These are phyloP conservation scores for Leccinum incarnatum DNA, from an alignment of 768 basidiomycete genomes.

Conservation along the genomic window DNA sequence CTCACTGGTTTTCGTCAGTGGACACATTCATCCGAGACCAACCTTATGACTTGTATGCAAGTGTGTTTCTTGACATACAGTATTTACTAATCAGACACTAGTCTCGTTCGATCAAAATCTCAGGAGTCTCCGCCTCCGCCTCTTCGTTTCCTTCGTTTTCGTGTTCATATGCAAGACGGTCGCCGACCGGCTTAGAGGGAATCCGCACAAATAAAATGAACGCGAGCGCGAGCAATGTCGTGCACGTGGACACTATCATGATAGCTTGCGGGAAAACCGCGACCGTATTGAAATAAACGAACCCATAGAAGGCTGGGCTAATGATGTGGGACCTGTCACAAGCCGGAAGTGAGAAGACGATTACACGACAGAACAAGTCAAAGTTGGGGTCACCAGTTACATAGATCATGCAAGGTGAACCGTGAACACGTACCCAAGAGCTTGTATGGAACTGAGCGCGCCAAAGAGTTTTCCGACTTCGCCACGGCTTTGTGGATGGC, in stretches of 20 bases:
- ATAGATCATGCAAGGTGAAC: too few species aligned
- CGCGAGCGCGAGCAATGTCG: constrained; percentile 40
- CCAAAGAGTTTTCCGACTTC: constrained; percentile 80
- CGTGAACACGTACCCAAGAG: constrained; percentile 48
- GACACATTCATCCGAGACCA: constrained; percentile 77
- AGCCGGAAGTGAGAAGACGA: neutral
- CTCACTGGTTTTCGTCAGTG: constrained; percentile 87
- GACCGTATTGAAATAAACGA: constrained; percentile 70
- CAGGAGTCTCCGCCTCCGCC: neutral
- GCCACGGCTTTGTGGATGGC: constrained; percentile 40
- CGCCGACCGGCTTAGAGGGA: constrained; percentile 9
- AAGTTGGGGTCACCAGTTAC: too few species aligned
- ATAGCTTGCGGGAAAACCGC: constrained; percentile 65
- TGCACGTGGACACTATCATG: constrained; percentile 53
- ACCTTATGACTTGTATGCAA: constrained; percentile 72
- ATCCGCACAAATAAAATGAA: constrained; percentile 49
- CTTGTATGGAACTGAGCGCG: constrained; percentile 71
- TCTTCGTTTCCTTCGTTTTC: constrained; percentile 3
- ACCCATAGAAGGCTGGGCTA: constrained; percentile 70
- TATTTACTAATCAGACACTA: neutral
- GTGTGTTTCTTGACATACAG: constrained; percentile 60
- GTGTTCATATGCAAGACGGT: neutral
- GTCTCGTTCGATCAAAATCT: neutral
- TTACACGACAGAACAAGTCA: neutral
- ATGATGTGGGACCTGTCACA: constrained; percentile 57